Evolutionary conservation across 2,329 filamentous ascomycete genomes (phyloP).

Genomic region (Fusarium napiforme): DNA sequence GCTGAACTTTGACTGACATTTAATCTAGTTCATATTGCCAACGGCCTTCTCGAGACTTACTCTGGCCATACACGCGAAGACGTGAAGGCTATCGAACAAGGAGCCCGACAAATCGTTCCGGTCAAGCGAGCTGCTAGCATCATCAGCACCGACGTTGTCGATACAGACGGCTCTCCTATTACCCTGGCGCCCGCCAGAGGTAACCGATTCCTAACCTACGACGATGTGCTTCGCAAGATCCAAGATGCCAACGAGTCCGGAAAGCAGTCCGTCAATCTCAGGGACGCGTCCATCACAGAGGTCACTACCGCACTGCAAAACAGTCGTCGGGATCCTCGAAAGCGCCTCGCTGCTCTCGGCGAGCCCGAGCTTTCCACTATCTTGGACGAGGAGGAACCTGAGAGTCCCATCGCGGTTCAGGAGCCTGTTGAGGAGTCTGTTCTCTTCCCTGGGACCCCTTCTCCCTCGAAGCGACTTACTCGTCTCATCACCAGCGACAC

Average conservation of each 20-base stretch:
- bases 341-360: constrained; percentile 38
- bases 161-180: neutral
- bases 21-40: constrained; percentile 42
- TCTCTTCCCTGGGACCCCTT: constrained; percentile 42
- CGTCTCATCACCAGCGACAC: constrained; percentile 44
- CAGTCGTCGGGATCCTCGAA: constrained; percentile 37
- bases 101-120: constrained; percentile 37
- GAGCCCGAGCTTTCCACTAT: constrained; percentile 44
- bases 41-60: constrained; percentile 36
- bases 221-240: constrained; percentile 42
- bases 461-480: constrained; percentile 47
- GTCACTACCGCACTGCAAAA: constrained; percentile 34
- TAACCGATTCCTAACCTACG: constrained; percentile 42
- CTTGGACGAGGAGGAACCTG: constrained; percentile 45
- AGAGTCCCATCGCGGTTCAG: constrained; percentile 40
- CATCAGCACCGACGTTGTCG: constrained; percentile 18
- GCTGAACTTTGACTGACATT: constrained; percentile 18
- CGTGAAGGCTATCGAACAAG: constrained; percentile 12
- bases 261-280: constrained; percentile 38
- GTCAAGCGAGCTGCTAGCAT: constrained; percentile 44
- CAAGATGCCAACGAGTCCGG: constrained; percentile 35
- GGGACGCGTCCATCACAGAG: constrained; percentile 44
- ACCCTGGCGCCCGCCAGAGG: constrained; percentile 31
- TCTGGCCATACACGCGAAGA: constrained; percentile 21
- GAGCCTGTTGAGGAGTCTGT: constrained; percentile 39